phyloP scores from a whole-genome alignment of 2,329 filamentous ascomycete species.

The Alternaria infectoria region DNA sequence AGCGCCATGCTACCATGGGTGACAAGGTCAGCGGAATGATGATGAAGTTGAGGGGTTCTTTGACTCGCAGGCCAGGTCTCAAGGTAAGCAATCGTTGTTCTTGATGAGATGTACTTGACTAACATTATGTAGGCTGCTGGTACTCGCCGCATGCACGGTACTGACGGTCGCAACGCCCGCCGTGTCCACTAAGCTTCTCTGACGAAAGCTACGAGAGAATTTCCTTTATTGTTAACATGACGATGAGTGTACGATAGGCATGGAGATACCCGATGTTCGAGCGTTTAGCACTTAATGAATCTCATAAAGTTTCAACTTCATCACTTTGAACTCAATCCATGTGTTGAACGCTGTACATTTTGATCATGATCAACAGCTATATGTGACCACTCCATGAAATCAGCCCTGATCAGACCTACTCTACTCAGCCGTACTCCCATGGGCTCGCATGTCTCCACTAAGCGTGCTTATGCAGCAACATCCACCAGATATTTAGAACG shows the following conservation, averaged over 20 bases:
- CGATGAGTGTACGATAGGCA: background rate
- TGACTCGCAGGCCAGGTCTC: slow-evolving; percentile 72
- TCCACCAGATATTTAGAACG: background rate
- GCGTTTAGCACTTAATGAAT: slow-evolving; percentile 12
- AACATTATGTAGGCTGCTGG: slow-evolving; percentile 66
- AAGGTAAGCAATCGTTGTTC: slow-evolving; percentile 60
- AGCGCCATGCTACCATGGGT: slow-evolving; percentile 70
- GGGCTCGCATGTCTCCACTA: background rate
- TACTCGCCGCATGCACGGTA: slow-evolving; percentile 75
- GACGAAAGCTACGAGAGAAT: background rate
- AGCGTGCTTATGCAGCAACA: too few species aligned
- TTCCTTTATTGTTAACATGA: slow-evolving; percentile 3
- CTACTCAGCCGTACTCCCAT: background rate
- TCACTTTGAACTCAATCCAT: background rate
- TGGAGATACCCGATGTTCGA: slow-evolving; percentile 23
- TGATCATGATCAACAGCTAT: background rate
- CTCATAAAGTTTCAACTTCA: background rate
- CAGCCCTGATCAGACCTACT: background rate
- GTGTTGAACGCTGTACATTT: background rate
- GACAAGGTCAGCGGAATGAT: slow-evolving; percentile 81
- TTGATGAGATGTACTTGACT: background rate
- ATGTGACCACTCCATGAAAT: background rate
- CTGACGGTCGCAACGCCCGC: slow-evolving; percentile 67
- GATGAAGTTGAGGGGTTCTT: slow-evolving; percentile 72
- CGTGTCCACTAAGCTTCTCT: slow-evolving; percentile 30